Evolutionary conservation across 169 alveolate species (phyloP).

Genomic region (Fabrea salina): DNA sequence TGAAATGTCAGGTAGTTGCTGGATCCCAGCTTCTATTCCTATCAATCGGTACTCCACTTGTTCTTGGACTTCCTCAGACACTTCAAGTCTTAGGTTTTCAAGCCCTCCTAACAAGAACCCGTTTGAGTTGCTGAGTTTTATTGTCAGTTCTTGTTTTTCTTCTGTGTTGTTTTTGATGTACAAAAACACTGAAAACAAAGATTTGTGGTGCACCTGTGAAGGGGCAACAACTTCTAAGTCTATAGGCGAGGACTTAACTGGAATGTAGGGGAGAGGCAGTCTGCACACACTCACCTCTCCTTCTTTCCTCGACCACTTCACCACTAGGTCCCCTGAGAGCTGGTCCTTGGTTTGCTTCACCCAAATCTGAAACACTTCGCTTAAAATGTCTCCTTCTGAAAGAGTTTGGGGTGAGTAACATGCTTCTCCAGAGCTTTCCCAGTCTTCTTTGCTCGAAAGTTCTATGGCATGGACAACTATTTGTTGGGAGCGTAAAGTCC

Average conservation of each 20-base stretch:
- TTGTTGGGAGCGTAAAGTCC: background rate
- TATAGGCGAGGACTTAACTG: background rate
- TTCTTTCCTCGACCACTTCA: background rate
- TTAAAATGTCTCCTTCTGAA: background rate
- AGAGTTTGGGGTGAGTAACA: background rate
- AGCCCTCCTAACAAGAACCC: conserved; percentile 1
- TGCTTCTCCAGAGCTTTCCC: background rate
- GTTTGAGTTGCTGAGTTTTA: background rate
- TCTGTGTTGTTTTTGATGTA: background rate
- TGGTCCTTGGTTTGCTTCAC: background rate
- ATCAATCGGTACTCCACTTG: background rate
- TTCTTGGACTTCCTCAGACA: background rate
- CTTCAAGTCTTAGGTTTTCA: background rate
- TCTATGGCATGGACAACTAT: background rate
- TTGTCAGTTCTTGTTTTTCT: background rate
- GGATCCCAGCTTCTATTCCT: conserved; percentile 11
- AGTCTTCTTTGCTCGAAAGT: background rate
- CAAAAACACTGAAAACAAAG: background rate
- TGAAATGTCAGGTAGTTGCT: background rate
- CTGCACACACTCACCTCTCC: background rate
- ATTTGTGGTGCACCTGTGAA: background rate
- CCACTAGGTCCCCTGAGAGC: background rate
- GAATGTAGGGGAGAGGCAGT: background rate
- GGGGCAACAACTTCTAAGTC: background rate
- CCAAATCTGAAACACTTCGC: background rate